Base-by-base conservation (phyloP, 371 early-diverging fungal species). In the Coemansia sp. region DNA sequence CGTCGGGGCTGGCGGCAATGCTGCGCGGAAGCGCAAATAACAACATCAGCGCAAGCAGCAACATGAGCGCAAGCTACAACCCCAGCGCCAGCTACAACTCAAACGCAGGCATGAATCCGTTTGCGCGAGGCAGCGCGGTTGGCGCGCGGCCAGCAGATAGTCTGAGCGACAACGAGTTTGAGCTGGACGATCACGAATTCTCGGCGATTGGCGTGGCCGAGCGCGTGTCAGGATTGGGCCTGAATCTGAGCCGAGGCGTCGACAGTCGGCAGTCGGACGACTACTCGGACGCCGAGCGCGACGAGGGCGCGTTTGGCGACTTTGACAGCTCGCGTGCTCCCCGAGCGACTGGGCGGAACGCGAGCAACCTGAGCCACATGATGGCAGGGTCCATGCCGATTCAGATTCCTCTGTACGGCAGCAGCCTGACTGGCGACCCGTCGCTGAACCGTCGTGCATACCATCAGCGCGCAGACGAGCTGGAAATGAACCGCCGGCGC, bases 1-100 rank as follows among this genome's bases (percentile, higher is more conserved):
- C 68, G 50, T 76, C 77, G 22, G 77, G 77, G 7, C 74, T 76
- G 42, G 73, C 77, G 0, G 68, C 73, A 14, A 72, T 76, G 73
- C 77, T 76, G 34, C 64, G 72, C 2, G 65, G 72, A n/a, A 13
- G 64, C 40, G n/a, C 34, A 7, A 45, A 22, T 22, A n/a, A 40
- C 34, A 24, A 34, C 58, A 22, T 5, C 3, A 16, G 48, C 48
- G 18, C 18, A 7, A n/a, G 45, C 24, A 27, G 57, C 24, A 31
- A 31, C 2, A 29, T 34, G 57, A 51, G 64, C 11, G 61, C 4
- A 4, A 16, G n/a, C 47, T 14, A 47, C n/a, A n/a, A 34, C 34
- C 34, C 34, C 34, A 16, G 64, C 40, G n/a, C 34, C 1, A 45
- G 39, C 39, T 10, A 40, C 34, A 24, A 18, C 58, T 7, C 14